Base-by-base conservation (phyloP, 2,329 filamentous ascomycete species). In the Pezicula radicicola region DNA sequence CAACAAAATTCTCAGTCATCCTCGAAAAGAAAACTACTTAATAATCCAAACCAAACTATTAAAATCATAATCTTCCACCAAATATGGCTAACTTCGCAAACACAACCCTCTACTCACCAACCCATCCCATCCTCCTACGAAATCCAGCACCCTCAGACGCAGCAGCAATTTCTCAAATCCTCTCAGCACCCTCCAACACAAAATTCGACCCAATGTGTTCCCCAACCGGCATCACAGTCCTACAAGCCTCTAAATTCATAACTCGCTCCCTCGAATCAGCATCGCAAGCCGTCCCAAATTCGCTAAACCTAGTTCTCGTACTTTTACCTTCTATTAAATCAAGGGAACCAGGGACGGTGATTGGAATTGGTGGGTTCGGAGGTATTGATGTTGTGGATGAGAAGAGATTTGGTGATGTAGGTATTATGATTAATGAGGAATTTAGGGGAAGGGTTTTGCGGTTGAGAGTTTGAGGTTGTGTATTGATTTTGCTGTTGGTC, bases 311-410 rank as follows among this genome's bases (percentile, higher is more conserved):
- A 13, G 16, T 50, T 8, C 16, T 50, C 19, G 37, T 49, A 4
- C 27, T 45, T 7, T 12, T 30, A 9, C 42, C 42, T 5, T 13
- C 42, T 15, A 16, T 28, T 5, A 15, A 45, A 16, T 21, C n/a
- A 2, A 16, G 3, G 13, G 42, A 27, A 15, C 21, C 12, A 7
- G 47, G 35, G 7, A 33, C 12, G 10, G 27, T 49, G 16, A 49
- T 49, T 19, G 47, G 47, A 13, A 9, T 49, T 8, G 30, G 36
- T n/a, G 47, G 47, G 10, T 49, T 49, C 15, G 47, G 47, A 9
- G 47, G 37, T 4, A 49, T 49, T 33, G 47, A 49, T 42, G 36
- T 42, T 16, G 33, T 49, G 27, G 47, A 49, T 19, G 47, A 37
- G 6, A 49, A 49, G 25, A 3, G 47, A 19, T 33, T 30, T 35